Evolutionary conservation across 2,329 filamentous ascomycete genomes (phyloP).

Genomic region (Colletotrichum musicola): DNA sequence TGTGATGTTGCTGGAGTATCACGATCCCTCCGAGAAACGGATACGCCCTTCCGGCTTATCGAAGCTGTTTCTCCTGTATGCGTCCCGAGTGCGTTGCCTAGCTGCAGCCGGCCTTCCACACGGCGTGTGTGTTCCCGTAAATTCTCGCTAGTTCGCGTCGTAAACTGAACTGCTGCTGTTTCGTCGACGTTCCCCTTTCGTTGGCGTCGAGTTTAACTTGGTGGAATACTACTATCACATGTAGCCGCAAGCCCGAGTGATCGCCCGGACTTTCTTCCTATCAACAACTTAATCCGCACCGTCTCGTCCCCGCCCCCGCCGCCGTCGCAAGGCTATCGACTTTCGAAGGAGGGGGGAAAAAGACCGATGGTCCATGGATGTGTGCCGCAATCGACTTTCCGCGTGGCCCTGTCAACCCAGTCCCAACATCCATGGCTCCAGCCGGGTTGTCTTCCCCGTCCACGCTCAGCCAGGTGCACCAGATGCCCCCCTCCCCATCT

Average conservation of each 20-base stretch:
- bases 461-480: slow-evolving; percentile 27
- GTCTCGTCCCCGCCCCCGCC: slow-evolving; percentile 32
- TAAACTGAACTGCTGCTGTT: neutral
- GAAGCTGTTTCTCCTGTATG: neutral
- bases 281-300: slow-evolving; percentile 17
- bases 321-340: slow-evolving; percentile 25
- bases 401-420: slow-evolving; percentile 22
- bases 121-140: slow-evolving; percentile 9
- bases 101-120: slow-evolving; percentile 12
- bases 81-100: neutral
- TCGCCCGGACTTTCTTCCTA: slow-evolving; percentile 25
- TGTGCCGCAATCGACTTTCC: slow-evolving; percentile 27
- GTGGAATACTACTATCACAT: neutral
- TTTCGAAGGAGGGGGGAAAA: neutral
- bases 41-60: neutral
- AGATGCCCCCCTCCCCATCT: slow-evolving; percentile 7
- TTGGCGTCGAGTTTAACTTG: no score
- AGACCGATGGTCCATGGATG: neutral
- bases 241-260: slow-evolving; percentile 1
- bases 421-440: slow-evolving; percentile 11
- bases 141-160: neutral
- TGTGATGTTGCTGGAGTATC: neutral
- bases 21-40: neutral
- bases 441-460: slow-evolving; percentile 3
- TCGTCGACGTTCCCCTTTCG: no score